phyloP scores from a whole-genome alignment of 768 basidiomycete species.

The Cyclocybe cylindracea region DNA sequence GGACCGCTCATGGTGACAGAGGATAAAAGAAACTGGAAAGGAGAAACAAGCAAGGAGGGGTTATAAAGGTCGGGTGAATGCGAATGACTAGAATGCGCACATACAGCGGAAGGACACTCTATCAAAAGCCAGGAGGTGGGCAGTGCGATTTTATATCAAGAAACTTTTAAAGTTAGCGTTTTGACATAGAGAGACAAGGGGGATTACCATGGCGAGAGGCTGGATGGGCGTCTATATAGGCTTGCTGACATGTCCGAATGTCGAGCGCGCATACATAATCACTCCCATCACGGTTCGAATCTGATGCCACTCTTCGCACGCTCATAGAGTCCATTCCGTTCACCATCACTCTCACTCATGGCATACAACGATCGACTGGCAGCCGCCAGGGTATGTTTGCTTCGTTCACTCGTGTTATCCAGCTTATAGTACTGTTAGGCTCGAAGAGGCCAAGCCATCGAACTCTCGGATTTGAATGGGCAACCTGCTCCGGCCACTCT shows the following conservation, averaged over 20 bases:
- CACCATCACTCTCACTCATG: constrained; percentile 7
- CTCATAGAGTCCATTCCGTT: background rate
- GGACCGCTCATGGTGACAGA: constrained; percentile 28
- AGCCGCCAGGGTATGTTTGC: constrained; percentile 32
- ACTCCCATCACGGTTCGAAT: background rate
- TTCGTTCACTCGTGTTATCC: background rate
- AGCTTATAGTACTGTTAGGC: constrained; percentile 24
- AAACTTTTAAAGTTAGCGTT: too few relatives aligned
- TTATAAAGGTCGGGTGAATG: background rate
- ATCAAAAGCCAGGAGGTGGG: background rate
- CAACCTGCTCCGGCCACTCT: constrained; percentile 14
- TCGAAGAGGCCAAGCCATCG: constrained; percentile 33
- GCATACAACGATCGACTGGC: constrained; percentile 41
- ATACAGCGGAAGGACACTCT: background rate
- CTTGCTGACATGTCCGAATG: constrained; percentile 1
- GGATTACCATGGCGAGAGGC: background rate
- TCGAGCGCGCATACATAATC: background rate
- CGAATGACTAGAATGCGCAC: too few relatives aligned
- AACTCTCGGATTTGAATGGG: constrained; percentile 28
- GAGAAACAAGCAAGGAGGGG: background rate
- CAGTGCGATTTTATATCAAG: background rate
- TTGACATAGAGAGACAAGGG: background rate
- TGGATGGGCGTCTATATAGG: background rate
- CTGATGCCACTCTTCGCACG: background rate
- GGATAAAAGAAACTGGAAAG: background rate